A percentile compares a stretch with the other conserved stretches of the same genome.
Evolutionary conservation across 192 early-diverging fungal genomes (phyloP).

Genomic region (Glomus cerebriforme): DNA sequence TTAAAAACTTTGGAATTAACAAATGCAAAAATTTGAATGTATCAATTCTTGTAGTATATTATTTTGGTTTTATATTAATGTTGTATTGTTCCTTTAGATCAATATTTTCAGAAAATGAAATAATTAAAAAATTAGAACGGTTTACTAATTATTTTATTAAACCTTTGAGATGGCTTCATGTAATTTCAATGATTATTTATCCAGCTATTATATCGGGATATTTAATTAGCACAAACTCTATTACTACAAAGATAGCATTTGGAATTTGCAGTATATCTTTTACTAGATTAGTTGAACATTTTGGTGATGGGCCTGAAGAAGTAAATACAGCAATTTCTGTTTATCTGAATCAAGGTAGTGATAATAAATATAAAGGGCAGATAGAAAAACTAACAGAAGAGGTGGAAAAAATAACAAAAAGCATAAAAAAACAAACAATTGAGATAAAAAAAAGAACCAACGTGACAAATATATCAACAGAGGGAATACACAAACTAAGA

Average conservation of each 20-base stretch:
- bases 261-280: neutral
- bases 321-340: neutral
- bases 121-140: too few relatives aligned
- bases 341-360: neutral
- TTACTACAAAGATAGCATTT: neutral
- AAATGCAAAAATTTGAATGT: neutral
- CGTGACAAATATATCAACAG: too few relatives aligned
- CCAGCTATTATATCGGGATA: neutral
- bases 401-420: too few relatives aligned
- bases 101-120: neutral
- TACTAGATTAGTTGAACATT: slow-evolving; percentile 1
- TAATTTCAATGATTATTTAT: neutral
- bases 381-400: too few relatives aligned
- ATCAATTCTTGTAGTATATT: neutral
- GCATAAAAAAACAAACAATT: too few relatives aligned
- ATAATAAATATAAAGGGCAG: too few relatives aligned
- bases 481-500: too few relatives aligned
- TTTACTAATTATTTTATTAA: neutral
- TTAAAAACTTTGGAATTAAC: neutral
- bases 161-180: neutral
- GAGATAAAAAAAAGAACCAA: too few relatives aligned
- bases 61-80: neutral
- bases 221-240: neutral
- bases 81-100: neutral
- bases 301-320: neutral